Percentiles rank a stretch among this genome's conserved stretches.
Conservation (phyloP, 805 yeast genomes). For the Torulaspora indica region DNA sequence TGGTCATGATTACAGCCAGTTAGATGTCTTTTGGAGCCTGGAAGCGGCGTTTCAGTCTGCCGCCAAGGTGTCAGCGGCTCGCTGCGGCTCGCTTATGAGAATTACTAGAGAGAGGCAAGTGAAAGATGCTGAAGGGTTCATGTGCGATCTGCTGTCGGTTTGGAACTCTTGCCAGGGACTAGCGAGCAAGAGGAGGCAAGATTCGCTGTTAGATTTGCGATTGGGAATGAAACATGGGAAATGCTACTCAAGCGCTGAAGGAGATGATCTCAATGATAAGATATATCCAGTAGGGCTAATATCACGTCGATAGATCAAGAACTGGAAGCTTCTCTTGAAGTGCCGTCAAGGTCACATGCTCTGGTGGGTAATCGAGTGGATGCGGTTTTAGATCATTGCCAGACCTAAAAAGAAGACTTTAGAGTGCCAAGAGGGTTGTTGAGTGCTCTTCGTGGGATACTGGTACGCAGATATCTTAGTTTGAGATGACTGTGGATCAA, state of each 20-base stretch:
- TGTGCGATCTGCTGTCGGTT: background rate
- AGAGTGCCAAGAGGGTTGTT: background rate
- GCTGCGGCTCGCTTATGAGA: background rate
- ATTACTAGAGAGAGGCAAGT: background rate
- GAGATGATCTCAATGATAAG: too few species aligned
- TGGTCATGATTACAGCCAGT: background rate
- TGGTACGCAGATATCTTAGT: background rate
- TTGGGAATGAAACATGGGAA: too few species aligned
- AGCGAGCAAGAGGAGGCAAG: too few species aligned
- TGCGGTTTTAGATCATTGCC: background rate
- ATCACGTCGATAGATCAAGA: background rate
- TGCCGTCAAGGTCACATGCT: background rate
- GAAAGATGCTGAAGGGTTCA: background rate
- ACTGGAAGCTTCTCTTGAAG: background rate
- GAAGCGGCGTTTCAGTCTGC: background rate
- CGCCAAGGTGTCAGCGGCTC: background rate
- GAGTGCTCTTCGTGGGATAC: background rate
- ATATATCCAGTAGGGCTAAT: too few species aligned
- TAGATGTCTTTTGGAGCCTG: background rate
- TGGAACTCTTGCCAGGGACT: background rate
- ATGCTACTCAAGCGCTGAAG: too few species aligned
- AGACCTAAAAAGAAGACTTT: background rate
- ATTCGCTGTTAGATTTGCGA: too few species aligned
- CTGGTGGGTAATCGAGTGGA: background rate
- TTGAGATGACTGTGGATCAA: conserved; percentile 17